Evolutionary conservation across 306 rosid genomes (phyloP).

Genomic region (Vigna radiata): DNA sequence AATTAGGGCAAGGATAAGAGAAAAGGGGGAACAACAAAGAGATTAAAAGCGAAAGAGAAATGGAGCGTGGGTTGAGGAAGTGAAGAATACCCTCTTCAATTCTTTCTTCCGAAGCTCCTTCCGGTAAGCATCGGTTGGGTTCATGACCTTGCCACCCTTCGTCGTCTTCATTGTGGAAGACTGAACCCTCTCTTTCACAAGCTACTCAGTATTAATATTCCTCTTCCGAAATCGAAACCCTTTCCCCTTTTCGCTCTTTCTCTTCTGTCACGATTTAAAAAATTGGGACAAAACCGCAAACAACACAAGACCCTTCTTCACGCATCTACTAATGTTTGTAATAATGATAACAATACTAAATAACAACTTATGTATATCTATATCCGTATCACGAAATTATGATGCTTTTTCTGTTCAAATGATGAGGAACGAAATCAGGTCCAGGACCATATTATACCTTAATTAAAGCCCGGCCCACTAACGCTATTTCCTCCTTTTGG

Average conservation of each 20-base stretch:
- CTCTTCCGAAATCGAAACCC: constrained; percentile 33
- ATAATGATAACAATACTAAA: too few relatives aligned
- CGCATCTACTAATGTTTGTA: neutral
- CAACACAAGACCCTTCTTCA: neutral
- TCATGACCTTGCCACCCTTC: constrained; percentile 96
- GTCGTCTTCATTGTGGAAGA: constrained; percentile 82
- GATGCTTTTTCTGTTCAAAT: neutral
- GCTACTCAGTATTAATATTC: neutral
- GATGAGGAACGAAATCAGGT: neutral
- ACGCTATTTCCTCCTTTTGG: neutral
- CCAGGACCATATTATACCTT: neutral
- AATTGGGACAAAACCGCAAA: constrained; percentile 14
- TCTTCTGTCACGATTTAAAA: constrained; percentile 9
- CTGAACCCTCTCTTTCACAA: constrained; percentile 27
- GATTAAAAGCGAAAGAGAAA: neutral
- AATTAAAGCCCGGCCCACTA: constrained; percentile 10
- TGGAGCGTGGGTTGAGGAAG: neutral
- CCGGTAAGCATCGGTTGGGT: constrained; percentile 94
- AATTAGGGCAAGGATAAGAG: constrained; percentile 28
- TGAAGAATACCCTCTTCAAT: constrained; percentile 75
- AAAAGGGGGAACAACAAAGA: neutral
- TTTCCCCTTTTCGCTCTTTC: neutral
- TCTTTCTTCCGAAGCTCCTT: constrained; percentile 98
- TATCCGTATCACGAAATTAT: neutral
- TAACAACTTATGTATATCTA: too few relatives aligned